phyloP scores from a whole-genome alignment of 2,329 filamentous ascomycete species.

The Aaosphaeria arxii region DNA sequence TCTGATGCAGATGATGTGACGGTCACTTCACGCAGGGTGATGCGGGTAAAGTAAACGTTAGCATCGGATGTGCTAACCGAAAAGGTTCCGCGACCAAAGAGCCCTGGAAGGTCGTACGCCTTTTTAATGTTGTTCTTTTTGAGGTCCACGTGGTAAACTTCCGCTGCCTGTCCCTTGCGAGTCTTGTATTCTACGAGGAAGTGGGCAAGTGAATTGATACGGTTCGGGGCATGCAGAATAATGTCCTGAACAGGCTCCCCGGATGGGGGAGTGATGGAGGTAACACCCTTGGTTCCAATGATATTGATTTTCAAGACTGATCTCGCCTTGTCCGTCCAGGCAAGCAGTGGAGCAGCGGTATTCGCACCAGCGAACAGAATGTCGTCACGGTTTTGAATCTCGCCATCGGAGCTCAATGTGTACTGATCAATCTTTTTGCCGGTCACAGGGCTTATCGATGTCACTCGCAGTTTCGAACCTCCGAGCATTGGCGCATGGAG shows the following conservation, averaged over 20 bases:
- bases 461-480: conserved; percentile 70
- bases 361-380: conserved; percentile 75
- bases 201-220: conserved; percentile 70
- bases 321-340: conserved; percentile 66
- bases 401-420: conserved; percentile 68
- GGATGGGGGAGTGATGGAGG: conserved; percentile 43
- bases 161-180: conserved; percentile 68
- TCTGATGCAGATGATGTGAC: conserved; percentile 76
- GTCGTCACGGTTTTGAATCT: conserved; percentile 62
- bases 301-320: conserved; percentile 69
- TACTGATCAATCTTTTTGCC: conserved; percentile 72
- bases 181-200: conserved; percentile 83
- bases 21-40: conserved; percentile 70
- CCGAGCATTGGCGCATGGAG: conserved; percentile 64
- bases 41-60: conserved; percentile 85
- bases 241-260: conserved; percentile 49
- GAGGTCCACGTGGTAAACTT: conserved; percentile 80
- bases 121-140: conserved; percentile 68
- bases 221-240: conserved; percentile 69
- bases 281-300: conserved; percentile 50
- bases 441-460: conserved; percentile 67
- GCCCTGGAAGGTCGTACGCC: conserved; percentile 73
- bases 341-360: conserved; percentile 70
- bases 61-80: conserved; percentile 73
- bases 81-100: conserved; percentile 70